Conservation (phyloP, 1,284 basidiomycete species). For the Puccinia novopanici region DNA sequence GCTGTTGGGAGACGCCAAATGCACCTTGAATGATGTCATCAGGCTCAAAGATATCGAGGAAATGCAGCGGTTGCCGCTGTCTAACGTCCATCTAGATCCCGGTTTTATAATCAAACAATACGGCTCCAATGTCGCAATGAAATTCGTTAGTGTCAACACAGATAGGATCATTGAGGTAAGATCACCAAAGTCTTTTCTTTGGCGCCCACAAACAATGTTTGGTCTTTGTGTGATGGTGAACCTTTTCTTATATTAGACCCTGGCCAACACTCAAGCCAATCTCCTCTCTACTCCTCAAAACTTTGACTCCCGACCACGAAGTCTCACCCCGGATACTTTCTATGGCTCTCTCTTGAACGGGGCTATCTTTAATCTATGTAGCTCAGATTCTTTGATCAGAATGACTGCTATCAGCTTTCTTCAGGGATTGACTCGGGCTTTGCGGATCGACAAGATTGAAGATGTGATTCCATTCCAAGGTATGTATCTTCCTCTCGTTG, state of each 20-base stretch:
- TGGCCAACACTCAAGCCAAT: slow-evolving; percentile 40
- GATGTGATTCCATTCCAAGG: slow-evolving; percentile 46
- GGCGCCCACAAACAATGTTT: background rate
- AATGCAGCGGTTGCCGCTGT: slow-evolving; percentile 69
- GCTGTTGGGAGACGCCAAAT: slow-evolving; percentile 50
- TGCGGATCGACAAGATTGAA: slow-evolving; percentile 37
- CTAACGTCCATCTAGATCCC: slow-evolving; percentile 43
- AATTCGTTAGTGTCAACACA: slow-evolving; percentile 49
- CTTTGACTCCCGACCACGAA: slow-evolving; percentile 41
- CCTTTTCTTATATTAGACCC: slow-evolving; percentile 15
- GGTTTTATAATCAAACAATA: slow-evolving; percentile 49
- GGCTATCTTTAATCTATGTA: slow-evolving; percentile 47
- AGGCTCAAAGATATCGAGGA: slow-evolving; percentile 66
- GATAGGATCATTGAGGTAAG: slow-evolving; percentile 50
- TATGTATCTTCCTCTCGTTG: background rate
- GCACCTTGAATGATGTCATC: slow-evolving; percentile 58
- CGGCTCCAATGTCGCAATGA: slow-evolving; percentile 31
- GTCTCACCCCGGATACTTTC: slow-evolving; percentile 34
- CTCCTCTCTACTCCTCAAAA: slow-evolving; percentile 20
- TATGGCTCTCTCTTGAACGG: slow-evolving; percentile 46
- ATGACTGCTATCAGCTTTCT: slow-evolving; percentile 44
- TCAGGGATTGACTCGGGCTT: slow-evolving; percentile 37
- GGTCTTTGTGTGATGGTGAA: background rate
- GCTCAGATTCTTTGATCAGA: slow-evolving; percentile 44
- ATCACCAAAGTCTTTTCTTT: background rate